Evolutionary conservation across 768 basidiomycete species (phyloP).

Genomic region (Boletales sp.): DNA sequence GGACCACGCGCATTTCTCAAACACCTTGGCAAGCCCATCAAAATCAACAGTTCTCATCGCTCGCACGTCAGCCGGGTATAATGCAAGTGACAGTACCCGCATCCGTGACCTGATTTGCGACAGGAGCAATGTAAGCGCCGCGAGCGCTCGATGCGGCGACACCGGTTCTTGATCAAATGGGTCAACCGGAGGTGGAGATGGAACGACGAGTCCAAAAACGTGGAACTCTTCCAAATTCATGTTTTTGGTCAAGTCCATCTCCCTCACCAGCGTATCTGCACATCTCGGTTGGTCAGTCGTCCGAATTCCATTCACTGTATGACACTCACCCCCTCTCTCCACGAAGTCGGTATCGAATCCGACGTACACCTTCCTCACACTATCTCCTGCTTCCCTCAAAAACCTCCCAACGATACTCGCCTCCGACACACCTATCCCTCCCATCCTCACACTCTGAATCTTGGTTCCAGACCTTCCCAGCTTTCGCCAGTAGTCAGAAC

Average conservation of each 20-base stretch:
- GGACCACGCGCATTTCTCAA: constrained; percentile 21
- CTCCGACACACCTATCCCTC: constrained; percentile 25
- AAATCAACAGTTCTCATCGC: constrained; percentile 29
- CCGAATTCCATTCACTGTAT: too few relatives aligned
- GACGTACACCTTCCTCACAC: constrained; percentile 23
- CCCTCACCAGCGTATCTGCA: constrained; percentile 23
- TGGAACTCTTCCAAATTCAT: constrained; percentile 27
- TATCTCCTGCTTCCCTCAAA: constrained; percentile 17
- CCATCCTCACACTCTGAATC: constrained; percentile 25
- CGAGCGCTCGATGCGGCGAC: constrained; percentile 13
- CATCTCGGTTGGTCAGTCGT: constrained; percentile 7
- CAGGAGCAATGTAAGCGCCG: constrained; percentile 24
- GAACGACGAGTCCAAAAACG: constrained; percentile 31
- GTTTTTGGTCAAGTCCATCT: constrained; percentile 26
- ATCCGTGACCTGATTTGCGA: constrained; percentile 26
- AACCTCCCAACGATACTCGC: constrained; percentile 27
- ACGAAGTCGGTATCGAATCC: constrained; percentile 31
- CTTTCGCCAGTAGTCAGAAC: constrained; percentile 11
- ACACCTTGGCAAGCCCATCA: constrained; percentile 24
- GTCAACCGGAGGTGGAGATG: constrained; percentile 25
- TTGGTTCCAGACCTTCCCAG: constrained; percentile 2
- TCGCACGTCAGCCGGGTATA: constrained; percentile 30
- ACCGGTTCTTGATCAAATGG: constrained; percentile 15
- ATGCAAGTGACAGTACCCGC: constrained; percentile 28
- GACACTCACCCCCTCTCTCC: constrained; percentile 26